These are phyloP conservation scores for Coprinellus micaceus DNA, from an alignment of 768 basidiomycete species.

Conservation along the genomic window DNA sequence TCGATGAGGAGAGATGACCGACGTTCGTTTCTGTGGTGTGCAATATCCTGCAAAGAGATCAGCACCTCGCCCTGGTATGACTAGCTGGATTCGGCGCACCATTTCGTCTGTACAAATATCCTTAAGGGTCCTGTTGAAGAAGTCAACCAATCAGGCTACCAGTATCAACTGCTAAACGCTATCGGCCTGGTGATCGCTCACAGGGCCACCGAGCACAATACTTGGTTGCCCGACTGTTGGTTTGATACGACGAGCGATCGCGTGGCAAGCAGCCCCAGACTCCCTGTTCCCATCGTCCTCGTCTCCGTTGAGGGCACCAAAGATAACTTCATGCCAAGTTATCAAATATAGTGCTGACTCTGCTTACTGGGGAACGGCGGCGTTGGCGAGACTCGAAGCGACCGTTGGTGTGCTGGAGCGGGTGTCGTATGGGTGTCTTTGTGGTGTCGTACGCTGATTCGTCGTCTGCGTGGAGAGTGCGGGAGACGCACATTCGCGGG, in stretches of 20 bases:
- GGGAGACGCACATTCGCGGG: conserved; percentile 96
- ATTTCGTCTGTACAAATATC: conserved; percentile 95
- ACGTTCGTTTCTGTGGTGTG: conserved; percentile 93
- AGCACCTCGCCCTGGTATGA: no score
- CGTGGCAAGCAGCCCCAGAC: conserved; percentile 96
- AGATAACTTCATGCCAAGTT: conserved; percentile 84
- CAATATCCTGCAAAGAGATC: no score
- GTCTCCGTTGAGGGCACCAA: conserved; percentile 80
- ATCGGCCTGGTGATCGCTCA: conserved; percentile 94
- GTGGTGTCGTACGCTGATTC: conserved; percentile 99
- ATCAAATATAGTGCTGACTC: conserved; percentile 61
- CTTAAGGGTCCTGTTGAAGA: conserved; percentile 94
- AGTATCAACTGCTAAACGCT: no score
- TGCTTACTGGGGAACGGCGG: conserved; percentile 88
- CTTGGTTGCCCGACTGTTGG: conserved; percentile 74
- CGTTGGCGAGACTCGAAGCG: conserved; percentile 93
- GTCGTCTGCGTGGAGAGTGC: conserved; percentile 95
- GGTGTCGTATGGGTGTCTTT: conserved; percentile 99
- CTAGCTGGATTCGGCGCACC: no score
- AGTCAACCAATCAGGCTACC: conserved; percentile 99
- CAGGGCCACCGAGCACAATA: conserved; percentile 78
- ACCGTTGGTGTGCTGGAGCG: conserved; percentile 87
- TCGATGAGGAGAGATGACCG: conserved; percentile 95
- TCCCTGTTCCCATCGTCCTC: conserved; percentile 57
- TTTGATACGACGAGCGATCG: conserved; percentile 87